Percentiles rank a stretch among this genome's conserved stretches.
Conservation (phyloP, 768 basidiomycete genomes). For the Phanerodontia chrysosporium region DNA sequence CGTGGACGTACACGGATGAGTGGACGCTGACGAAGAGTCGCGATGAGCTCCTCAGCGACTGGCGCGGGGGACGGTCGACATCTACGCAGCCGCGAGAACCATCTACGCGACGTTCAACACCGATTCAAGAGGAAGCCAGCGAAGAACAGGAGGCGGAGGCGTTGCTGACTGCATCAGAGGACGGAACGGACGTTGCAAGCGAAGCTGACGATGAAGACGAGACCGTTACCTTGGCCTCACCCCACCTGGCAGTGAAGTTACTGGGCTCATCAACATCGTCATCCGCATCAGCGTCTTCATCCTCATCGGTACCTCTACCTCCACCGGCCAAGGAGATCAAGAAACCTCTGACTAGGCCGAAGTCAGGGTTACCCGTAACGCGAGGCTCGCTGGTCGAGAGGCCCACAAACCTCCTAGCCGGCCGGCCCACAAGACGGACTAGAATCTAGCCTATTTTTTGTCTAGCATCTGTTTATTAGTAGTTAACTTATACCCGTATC, state of each 20-base stretch:
- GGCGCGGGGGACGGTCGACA: slow-evolving; percentile 32
- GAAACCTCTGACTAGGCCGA: slow-evolving; percentile 13
- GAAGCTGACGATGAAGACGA: slow-evolving; percentile 22
- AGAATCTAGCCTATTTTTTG: slow-evolving; percentile 1
- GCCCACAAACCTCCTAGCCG: slow-evolving; percentile 28
- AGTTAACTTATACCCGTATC: slow-evolving; percentile 1
- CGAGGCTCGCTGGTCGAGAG: slow-evolving; percentile 31
- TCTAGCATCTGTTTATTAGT: slow-evolving; percentile 11
- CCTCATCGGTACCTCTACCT: slow-evolving; percentile 11
- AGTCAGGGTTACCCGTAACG: slow-evolving; percentile 17
- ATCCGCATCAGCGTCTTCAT: slow-evolving; percentile 15
- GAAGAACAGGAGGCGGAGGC: slow-evolving; percentile 30
- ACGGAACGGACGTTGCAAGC: slow-evolving; percentile 18
- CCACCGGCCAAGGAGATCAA: slow-evolving; percentile 15
- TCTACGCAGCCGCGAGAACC: not conserved
- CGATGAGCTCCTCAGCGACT: slow-evolving; percentile 51
- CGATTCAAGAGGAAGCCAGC: slow-evolving; percentile 29
- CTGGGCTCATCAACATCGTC: slow-evolving; percentile 39
- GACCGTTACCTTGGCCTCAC: slow-evolving; percentile 9
- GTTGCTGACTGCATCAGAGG: slow-evolving; percentile 13
- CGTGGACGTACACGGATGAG: slow-evolving; percentile 62
- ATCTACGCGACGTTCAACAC: slow-evolving; percentile 12
- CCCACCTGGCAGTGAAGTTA: slow-evolving; percentile 21
- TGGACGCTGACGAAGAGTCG: slow-evolving; percentile 71
- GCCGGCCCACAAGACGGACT: slow-evolving; percentile 1